Evolutionary conservation across 495 filamentous ascomycete species (phyloP).

Genomic region (Hypoxylon subgilvum): DNA sequence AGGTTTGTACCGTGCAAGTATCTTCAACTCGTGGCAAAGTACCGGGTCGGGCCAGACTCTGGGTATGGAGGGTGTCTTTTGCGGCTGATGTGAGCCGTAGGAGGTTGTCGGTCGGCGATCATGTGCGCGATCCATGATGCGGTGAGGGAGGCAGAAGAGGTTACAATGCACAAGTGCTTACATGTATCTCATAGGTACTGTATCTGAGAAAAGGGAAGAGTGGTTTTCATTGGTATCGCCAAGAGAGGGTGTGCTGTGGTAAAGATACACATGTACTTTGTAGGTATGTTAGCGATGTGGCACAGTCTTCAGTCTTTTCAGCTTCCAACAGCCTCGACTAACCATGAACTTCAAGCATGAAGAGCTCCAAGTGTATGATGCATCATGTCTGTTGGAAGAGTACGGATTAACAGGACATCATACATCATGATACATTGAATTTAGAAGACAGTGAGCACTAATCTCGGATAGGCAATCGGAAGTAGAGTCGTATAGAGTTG

Average conservation of each 20-base stretch:
- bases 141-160: slow-evolving; percentile 31
- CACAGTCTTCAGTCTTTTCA: neutral
- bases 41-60: slow-evolving; percentile 5
- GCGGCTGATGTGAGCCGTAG: slow-evolving; percentile 37
- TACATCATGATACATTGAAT: too few relatives aligned
- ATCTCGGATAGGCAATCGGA: too few relatives aligned
- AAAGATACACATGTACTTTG: too few relatives aligned
- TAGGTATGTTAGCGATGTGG: neutral
- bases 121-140: slow-evolving; percentile 34
- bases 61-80: slow-evolving; percentile 26
- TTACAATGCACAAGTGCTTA: slow-evolving; percentile 34
- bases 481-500: too few relatives aligned
- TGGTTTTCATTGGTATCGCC: slow-evolving; percentile 8
- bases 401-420: too few relatives aligned
- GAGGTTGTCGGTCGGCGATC: slow-evolving; percentile 33
- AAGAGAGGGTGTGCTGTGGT: slow-evolving; percentile 3
- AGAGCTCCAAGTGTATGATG: too few relatives aligned
- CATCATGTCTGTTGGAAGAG: too few relatives aligned
- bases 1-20: slow-evolving; percentile 27
- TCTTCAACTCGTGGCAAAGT: slow-evolving; percentile 7
- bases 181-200: slow-evolving; percentile 31
- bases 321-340: too few relatives aligned
- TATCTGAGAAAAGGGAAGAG: slow-evolving; percentile 4
- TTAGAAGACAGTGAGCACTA: too few relatives aligned
- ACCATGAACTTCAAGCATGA: too few relatives aligned